phyloP scores from a whole-genome alignment of 164 flowering plant genomes.

The Umbilicus rupestris region DNA sequence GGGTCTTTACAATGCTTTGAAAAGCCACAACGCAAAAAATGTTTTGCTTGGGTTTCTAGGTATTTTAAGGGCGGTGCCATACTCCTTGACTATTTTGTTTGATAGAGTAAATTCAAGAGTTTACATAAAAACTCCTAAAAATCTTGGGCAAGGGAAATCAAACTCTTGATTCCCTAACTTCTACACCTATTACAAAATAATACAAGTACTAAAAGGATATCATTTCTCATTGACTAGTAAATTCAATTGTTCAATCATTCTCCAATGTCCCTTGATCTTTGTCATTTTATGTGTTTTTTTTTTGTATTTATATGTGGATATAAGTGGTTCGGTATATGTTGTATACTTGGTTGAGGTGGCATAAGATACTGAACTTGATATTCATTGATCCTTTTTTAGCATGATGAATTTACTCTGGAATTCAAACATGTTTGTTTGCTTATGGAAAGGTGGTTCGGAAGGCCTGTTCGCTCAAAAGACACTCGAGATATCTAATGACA shows the following conservation, averaged over 20 bases:
- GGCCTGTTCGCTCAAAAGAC: constrained; percentile 93
- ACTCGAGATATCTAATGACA: constrained; percentile 74
- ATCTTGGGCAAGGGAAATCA: too few relatives aligned
- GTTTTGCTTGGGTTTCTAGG: constrained; percentile 84
- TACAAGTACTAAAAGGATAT: too few relatives aligned
- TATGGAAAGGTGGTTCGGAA: constrained; percentile 75
- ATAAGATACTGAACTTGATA: not conserved
- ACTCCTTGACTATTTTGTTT: not conserved
- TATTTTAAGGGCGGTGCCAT: constrained; percentile 15
- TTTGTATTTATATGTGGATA: not conserved
- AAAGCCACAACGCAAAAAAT: constrained; percentile 68
- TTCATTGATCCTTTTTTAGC: not conserved
- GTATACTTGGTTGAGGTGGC: not conserved
- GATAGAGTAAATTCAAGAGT: too few relatives aligned
- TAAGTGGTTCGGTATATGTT: not conserved
- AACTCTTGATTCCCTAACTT: too few relatives aligned
- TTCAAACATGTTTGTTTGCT: not conserved
- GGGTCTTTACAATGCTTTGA: constrained; percentile 79
- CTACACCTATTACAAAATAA: too few relatives aligned
- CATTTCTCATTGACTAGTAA: too few relatives aligned
- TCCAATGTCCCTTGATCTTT: not conserved
- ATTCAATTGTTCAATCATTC: not conserved
- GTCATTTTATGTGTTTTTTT: not conserved
- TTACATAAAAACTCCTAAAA: too few relatives aligned
- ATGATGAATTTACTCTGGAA: not conserved